Evolutionary conservation across 495 filamentous ascomycete species (phyloP).

Genomic region (Xylaria palmicola): DNA sequence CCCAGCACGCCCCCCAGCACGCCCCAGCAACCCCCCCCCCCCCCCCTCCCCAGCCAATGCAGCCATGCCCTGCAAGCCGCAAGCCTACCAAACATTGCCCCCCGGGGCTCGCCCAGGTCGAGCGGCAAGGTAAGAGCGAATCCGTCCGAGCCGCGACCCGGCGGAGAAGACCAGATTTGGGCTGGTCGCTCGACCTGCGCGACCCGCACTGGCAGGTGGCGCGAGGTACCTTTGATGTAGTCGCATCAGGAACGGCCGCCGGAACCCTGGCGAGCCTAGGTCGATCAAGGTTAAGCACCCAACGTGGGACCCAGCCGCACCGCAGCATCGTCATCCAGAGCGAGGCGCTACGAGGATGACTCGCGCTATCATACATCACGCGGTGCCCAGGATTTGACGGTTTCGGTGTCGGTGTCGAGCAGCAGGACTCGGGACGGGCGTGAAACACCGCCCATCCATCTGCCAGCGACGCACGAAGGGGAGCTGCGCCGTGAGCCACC

Average conservation of each 20-base stretch:
- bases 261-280: slow-evolving; percentile 7
- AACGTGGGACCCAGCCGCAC: slow-evolving; percentile 19
- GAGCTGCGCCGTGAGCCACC: not conserved
- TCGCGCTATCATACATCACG: slow-evolving; percentile 15
- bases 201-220: slow-evolving; percentile 24
- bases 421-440: not conserved
- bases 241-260: slow-evolving; percentile 19
- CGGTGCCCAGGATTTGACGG: slow-evolving; percentile 7
- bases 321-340: slow-evolving; percentile 11
- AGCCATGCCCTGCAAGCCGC: slow-evolving; percentile 25
- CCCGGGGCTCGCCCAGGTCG: slow-evolving; percentile 32
- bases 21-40: too few species aligned
- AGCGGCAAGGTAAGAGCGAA: slow-evolving; percentile 34
- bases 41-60: too few species aligned
- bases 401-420: slow-evolving; percentile 6
- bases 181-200: slow-evolving; percentile 30
- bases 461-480: not conserved
- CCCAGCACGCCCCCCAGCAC: too few species aligned
- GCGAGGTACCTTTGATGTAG: slow-evolving; percentile 25
- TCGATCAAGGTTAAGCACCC: slow-evolving; percentile 18
- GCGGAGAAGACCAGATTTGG: slow-evolving; percentile 37
- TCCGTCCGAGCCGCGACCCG: slow-evolving; percentile 39
- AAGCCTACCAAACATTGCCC: slow-evolving; percentile 30
- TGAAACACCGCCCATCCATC: not conserved
- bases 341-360: slow-evolving; percentile 17